Conservation (phyloP, 495 filamentous ascomycete genomes). For the Barbatosphaeria neglecta region DNA sequence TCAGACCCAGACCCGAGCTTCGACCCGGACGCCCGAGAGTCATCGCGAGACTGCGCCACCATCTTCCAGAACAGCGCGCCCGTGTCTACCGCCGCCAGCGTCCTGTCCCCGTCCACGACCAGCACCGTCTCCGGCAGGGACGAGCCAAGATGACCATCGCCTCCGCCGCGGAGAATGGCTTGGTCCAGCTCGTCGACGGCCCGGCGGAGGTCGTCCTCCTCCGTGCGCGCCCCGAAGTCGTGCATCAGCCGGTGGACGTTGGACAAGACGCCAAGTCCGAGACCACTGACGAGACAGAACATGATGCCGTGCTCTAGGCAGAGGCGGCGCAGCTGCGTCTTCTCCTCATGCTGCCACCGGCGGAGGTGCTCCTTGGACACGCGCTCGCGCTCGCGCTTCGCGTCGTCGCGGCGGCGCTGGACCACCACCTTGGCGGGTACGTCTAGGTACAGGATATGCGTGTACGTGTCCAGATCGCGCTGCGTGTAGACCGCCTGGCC, state of each 20-base stretch:
- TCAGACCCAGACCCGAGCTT: no score
- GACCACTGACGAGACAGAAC: conserved; percentile 26
- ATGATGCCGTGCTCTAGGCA: conserved; percentile 38
- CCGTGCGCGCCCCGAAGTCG: conserved; percentile 30
- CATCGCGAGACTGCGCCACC: conserved; percentile 3
- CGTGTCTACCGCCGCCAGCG: conserved; percentile 42
- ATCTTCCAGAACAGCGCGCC: conserved; percentile 42
- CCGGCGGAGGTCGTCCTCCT: conserved; percentile 25
- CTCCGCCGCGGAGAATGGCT: no score
- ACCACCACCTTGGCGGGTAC: conserved; percentile 21
- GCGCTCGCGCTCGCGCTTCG: conserved; percentile 19
- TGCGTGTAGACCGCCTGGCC: conserved; percentile 28
- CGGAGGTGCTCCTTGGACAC: conserved; percentile 29
- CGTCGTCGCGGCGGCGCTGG: conserved; percentile 28
- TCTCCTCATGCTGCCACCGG: conserved; percentile 44
- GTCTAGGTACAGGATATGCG: conserved; percentile 53
- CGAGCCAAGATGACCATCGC: background rate
- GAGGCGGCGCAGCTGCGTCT: conserved; percentile 30
- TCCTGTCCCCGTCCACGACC: conserved; percentile 49
- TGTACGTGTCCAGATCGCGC: conserved; percentile 38
- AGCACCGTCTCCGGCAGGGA: conserved; percentile 31
- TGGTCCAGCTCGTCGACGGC: conserved; percentile 31
- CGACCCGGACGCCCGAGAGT: background rate
- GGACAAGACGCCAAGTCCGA: conserved; percentile 2
- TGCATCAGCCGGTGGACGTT: conserved; percentile 17